phyloP scores from a whole-genome alignment of 257 asterid genomes.

The Nicotiana undulata region DNA sequence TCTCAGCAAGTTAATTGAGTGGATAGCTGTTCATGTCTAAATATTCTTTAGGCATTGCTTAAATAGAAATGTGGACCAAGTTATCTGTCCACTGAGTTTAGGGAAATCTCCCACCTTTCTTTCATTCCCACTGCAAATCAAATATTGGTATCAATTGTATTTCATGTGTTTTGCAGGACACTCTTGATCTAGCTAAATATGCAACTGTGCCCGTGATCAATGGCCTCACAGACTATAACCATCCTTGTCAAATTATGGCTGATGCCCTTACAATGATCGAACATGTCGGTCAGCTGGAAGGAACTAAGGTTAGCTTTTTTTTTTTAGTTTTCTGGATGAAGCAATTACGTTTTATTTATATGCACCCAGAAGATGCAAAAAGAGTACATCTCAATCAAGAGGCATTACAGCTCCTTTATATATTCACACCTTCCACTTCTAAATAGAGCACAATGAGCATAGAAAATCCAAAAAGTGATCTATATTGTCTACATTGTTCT shows the following conservation, averaged over 20 bases:
- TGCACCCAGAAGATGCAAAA: neutral
- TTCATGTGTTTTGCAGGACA: slow-evolving; percentile 45
- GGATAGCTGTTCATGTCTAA: neutral
- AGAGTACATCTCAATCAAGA: neutral
- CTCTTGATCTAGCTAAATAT: slow-evolving; percentile 80
- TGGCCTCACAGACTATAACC: slow-evolving; percentile 89
- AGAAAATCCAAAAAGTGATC: neutral
- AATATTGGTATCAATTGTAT: neutral
- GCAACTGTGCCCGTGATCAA: slow-evolving; percentile 84
- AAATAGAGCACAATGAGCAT: neutral
- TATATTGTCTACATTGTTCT: neutral
- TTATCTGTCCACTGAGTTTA: neutral
- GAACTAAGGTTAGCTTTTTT: slow-evolving; percentile 59
- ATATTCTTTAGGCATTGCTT: neutral
- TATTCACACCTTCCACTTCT: neutral
- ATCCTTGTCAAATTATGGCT: slow-evolving; percentile 98
- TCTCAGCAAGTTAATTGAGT: neutral
- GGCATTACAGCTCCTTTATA: neutral
- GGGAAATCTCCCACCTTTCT: neutral
- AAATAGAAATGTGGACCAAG: neutral
- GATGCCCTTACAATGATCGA: slow-evolving; percentile 95
- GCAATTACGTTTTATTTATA: neutral
- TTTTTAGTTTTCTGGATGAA: neutral
- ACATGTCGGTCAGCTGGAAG: slow-evolving; percentile 78
- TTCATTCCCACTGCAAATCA: neutral